phyloP scores from a whole-genome alignment of 139 green algal genomes.

The Volvox africanus region DNA sequence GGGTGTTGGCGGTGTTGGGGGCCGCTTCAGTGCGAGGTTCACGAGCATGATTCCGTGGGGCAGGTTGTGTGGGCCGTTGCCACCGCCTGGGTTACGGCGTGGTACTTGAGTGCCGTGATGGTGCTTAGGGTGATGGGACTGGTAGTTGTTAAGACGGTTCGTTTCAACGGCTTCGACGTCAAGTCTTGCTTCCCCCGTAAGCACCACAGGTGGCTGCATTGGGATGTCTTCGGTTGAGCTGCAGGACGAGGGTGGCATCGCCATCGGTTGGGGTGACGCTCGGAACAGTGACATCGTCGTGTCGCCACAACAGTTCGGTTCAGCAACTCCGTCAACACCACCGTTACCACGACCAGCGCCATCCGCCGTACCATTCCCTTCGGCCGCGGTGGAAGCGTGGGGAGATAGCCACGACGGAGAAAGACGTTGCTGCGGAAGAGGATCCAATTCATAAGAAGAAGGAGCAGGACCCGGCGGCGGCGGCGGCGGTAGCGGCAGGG shows the following conservation, averaged over 20 bases:
- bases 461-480: background rate
- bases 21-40: background rate
- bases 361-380: background rate
- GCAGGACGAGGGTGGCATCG: background rate
- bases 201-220: background rate
- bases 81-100: background rate
- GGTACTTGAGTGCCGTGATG: background rate
- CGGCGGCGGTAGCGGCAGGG: background rate
- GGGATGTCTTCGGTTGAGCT: background rate
- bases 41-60: conserved; percentile 14
- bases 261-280: background rate
- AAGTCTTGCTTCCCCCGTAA: background rate
- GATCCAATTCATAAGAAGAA: background rate
- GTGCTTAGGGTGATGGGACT: background rate
- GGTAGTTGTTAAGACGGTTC: too few relatives aligned
- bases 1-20: background rate
- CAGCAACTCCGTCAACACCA: background rate
- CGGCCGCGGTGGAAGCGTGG: background rate
- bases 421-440: background rate
- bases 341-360: background rate
- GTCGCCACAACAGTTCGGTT: background rate
- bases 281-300: background rate
- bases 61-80: background rate
- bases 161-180: too few relatives aligned
- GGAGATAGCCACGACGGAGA: background rate